Evolutionary conservation across 371 early-diverging fungal genomes (phyloP).

Genomic region (Rhizopus arrhizus): DNA sequence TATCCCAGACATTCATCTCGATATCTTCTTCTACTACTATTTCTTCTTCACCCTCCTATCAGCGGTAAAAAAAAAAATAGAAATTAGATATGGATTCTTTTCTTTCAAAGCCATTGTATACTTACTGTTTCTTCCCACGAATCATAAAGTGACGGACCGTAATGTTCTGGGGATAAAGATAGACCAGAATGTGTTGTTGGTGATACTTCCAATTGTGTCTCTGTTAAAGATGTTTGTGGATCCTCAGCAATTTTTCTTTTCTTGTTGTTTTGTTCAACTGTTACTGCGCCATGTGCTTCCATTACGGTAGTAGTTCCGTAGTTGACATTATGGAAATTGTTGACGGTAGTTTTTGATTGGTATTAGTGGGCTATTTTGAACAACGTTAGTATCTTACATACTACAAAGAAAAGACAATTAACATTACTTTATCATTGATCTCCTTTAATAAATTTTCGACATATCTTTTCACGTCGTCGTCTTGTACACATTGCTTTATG

Average conservation of each 20-base stretch:
- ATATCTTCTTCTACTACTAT: conserved; percentile 20
- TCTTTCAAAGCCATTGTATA: conserved; percentile 19
- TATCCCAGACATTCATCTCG: conserved; percentile 20
- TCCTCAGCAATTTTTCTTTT: conserved; percentile 22
- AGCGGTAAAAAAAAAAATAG: conserved; percentile 10
- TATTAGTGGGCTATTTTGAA: conserved; percentile 19
- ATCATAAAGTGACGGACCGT: conserved; percentile 14
- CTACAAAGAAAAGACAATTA: conserved; percentile 17
- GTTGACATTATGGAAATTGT: conserved; percentile 22
- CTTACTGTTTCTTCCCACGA: conserved; percentile 17
- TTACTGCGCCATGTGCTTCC: conserved; percentile 17
- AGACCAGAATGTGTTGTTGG: conserved; percentile 18
- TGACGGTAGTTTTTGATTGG: conserved; percentile 12
- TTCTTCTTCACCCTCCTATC: conserved; percentile 18
- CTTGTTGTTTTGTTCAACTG: conserved; percentile 17
- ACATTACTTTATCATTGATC: conserved; percentile 18
- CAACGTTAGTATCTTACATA: conserved; percentile 21
- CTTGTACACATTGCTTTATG: conserved; percentile 18
- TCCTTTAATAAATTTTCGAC: conserved; percentile 15
- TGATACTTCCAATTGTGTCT: conserved; percentile 16
- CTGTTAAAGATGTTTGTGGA: conserved; percentile 18
- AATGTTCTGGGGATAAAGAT: conserved; percentile 15
- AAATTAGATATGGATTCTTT: conserved; percentile 17
- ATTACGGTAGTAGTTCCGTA: conserved; percentile 18
- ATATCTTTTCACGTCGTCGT: conserved; percentile 16